Percentiles rank a stretch among this genome's conserved stretches.
phyloP scores from a whole-genome alignment of 2,329 filamentous ascomycete species.

The Remersonia thermophila region DNA sequence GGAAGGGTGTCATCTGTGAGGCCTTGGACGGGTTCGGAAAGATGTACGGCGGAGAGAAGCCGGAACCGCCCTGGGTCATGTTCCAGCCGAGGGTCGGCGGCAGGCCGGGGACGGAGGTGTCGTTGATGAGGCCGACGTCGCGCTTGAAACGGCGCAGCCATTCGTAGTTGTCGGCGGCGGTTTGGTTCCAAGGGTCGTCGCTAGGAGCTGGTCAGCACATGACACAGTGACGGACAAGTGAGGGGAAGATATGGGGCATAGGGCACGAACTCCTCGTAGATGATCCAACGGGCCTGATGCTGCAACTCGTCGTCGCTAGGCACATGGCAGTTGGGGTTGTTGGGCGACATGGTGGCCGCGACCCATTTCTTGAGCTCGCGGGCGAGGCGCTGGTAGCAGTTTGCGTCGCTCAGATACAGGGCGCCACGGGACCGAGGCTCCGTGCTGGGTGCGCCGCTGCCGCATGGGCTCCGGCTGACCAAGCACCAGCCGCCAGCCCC shows the following conservation, averaged over 20 bases:
- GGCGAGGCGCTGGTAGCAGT: conserved; percentile 45
- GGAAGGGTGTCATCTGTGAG: conserved; percentile 24
- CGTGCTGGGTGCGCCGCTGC: background rate
- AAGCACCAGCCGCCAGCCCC: background rate
- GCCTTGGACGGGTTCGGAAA: conserved; percentile 32
- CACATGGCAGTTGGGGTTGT: conserved; percentile 48
- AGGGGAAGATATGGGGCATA: background rate
- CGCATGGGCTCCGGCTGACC: background rate
- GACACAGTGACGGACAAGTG: too few species aligned
- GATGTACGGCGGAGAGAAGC: conserved; percentile 44
- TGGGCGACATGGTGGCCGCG: conserved; percentile 40
- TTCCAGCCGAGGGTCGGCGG: conserved; percentile 32
- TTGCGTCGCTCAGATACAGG: conserved; percentile 43
- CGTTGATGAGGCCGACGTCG: conserved; percentile 37
- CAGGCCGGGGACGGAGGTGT: conserved; percentile 39
- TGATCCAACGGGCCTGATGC: conserved; percentile 49
- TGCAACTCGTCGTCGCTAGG: conserved; percentile 51
- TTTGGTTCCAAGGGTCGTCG: conserved; percentile 53
- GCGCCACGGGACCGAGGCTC: background rate
- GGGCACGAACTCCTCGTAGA: conserved; percentile 45
- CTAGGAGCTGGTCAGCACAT: too few species aligned
- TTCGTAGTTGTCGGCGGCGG: conserved; percentile 49
- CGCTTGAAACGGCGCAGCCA: conserved; percentile 53
- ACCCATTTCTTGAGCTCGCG: conserved; percentile 42
- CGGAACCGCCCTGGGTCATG: conserved; percentile 37